Base-by-base conservation (phyloP, 2,329 filamentous ascomycete species). In the Alternaria arbusti region DNA sequence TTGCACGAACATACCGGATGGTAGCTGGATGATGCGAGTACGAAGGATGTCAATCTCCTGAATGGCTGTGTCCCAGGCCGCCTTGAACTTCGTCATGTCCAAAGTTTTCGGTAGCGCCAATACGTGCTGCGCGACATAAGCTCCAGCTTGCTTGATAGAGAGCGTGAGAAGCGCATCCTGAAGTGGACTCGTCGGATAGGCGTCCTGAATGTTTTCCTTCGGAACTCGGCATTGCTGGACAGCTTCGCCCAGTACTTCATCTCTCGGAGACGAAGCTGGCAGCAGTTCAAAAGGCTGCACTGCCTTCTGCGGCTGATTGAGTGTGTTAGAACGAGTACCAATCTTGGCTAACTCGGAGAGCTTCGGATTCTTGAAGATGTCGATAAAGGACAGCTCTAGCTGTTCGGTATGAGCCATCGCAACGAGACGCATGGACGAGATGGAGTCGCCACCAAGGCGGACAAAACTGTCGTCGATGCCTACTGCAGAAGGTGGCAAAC, bases 101-200 rank as follows among this genome's bases (percentile, higher is more conserved):
- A 84, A 68, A 4, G 74, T 59, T 5, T 71, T 57, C 1, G 79
- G 72, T 3, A 86, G 78, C 5, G 73, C 72, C 54, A 84, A 80
- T 0, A 83, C 70, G 40, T 82, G 81, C 54, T 84, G 82, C 7
- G 83, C 83, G 36, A 85, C 79, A 62, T 86, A 86, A 5, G 84
- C 82, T 13, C 83, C 83, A 12, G 75, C 71, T 46, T 84, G 79
- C 67, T 83, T 83, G 23, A 82, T 75, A 0, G 83, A 84, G n/a
- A 85, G 76, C 2, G 84, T 82, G 54, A 86, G 73, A 1, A 85
- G 72, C 1, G 82, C 83, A 68, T 82, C 80, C 66, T 84, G 82
- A 3, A 83, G 71, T 3, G 81, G 71, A n/a, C 78, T 83, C 17
- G 75, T 79, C 5, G 81, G 81, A 51, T 82, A 80, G 6, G 77